Base-by-base conservation (phyloP, 2,329 filamentous ascomycete species). In the Ophiognomonia clavigignenti-juglandacearum region DNA sequence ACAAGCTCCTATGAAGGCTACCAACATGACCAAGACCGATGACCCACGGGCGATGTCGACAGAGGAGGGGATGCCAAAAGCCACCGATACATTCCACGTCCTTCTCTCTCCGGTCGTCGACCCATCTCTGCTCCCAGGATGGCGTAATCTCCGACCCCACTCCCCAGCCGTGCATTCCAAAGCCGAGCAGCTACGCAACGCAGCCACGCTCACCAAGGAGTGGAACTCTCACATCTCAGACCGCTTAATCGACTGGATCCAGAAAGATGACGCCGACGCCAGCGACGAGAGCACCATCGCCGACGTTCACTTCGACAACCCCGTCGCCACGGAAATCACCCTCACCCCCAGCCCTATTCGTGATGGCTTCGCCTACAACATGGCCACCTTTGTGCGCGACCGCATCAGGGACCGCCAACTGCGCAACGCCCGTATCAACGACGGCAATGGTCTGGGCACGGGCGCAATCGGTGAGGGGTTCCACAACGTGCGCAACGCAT, bases 161-260 rank as follows among this genome's bases (percentile, higher is more conserved):
- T 68, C 74, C 1, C 65, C 72, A 1, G 53, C 48, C 13, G 73
- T 73, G 10, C 74, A 77, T 54, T 70, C 64, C 13, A 65, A 66
- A 31, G 66, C 71, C 2, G 75, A 78, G 53, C 72, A 81, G 52
- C 64, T 77, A 55, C 74, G 74, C 48, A 80, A 79, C 50, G 75
- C 76, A 2, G 70, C 71, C 2, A 67, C 70, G 40, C 57, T 82
- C 34, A 75, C 75, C 1, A 57, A 57, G 8, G 61, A 64, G 11
- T 82, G 78, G 78, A 78, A 82, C 52, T 54, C 61, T 4, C 54
- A 61, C 31, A 50, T 80, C 4, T 60, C 64, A n/a, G 60, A 59
- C 6, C 60, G 61, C 14, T 60, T 77, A 42, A 58, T 63, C 1
- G 54, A 64, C 7, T 82, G 78, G 77, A 62, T 64, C 36, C 57